A percentile compares a stretch with the other conserved stretches of the same genome.
Conservation (phyloP, 106 monocot genomes). For the Allium sativum region DNA sequence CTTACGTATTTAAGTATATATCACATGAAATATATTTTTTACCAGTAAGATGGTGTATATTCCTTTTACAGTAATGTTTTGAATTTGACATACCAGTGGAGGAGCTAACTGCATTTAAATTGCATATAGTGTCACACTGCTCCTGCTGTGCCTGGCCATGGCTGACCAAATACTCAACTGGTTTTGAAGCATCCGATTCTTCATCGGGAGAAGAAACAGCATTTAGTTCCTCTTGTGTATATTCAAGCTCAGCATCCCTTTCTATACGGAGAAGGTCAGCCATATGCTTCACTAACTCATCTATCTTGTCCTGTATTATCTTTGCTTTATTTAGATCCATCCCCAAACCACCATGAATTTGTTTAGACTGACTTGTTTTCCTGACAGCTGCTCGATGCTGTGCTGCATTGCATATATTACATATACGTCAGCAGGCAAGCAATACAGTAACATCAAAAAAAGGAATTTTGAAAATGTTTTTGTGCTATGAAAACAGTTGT, state of each 20-base stretch:
- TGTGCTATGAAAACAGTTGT: too few relatives aligned
- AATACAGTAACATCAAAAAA: neutral
- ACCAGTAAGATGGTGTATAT: too few relatives aligned
- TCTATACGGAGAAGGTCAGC: slow-evolving; percentile 88
- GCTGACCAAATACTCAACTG: slow-evolving; percentile 86
- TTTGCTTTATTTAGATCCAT: slow-evolving; percentile 56
- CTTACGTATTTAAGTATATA: too few relatives aligned
- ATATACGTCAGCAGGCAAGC: neutral
- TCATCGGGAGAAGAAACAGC: slow-evolving; percentile 58
- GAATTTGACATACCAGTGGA: slow-evolving; percentile 49
- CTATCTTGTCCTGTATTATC: slow-evolving; percentile 54
- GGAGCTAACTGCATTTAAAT: slow-evolving; percentile 78
- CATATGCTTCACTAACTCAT: slow-evolving; percentile 73
- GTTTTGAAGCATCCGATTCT: slow-evolving; percentile 42
- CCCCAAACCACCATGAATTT: slow-evolving; percentile 45
- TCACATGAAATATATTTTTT: too few relatives aligned
- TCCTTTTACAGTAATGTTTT: too few relatives aligned
- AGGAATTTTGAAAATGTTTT: too few relatives aligned
- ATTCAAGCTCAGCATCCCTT: slow-evolving; percentile 93
- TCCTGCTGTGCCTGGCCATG: slow-evolving; percentile 90
- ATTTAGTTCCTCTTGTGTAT: slow-evolving; percentile 86
- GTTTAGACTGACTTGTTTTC: slow-evolving; percentile 37
- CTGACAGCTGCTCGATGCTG: slow-evolving; percentile 68
- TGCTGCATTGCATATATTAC: slow-evolving; percentile 30
- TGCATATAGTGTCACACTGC: slow-evolving; percentile 98